Evolutionary conservation across 768 basidiomycete species (phyloP).

Genomic region (Glaciozyma martinii): DNA sequence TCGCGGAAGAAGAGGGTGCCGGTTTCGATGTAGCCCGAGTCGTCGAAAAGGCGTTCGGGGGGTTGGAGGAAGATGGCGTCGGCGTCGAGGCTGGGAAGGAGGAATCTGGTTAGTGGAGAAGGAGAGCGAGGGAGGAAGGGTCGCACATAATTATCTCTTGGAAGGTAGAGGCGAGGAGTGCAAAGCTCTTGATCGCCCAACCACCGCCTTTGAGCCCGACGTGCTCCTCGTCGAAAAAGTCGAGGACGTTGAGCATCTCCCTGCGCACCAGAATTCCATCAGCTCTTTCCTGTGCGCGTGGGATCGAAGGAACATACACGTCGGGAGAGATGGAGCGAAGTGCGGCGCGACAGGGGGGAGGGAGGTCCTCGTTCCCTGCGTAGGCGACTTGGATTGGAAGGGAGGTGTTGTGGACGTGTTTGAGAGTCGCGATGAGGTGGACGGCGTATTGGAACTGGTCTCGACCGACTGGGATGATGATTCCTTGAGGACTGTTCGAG

Average conservation of each 20-base stretch:
- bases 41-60: conserved; percentile 17
- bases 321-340: conserved; percentile 19
- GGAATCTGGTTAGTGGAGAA: too few species aligned
- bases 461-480: conserved; percentile 25
- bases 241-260: conserved; percentile 21
- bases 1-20: conserved; percentile 4
- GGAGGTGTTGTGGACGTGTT: conserved; percentile 27
- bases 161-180: conserved; percentile 25
- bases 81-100: not conserved
- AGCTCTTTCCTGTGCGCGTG: too few species aligned
- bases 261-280: not conserved
- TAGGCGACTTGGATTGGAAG: conserved; percentile 29
- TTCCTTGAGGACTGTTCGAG: conserved; percentile 1
- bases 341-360: conserved; percentile 18
- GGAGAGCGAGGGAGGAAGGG: not conserved
- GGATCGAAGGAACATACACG: conserved; percentile 5
- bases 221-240: conserved; percentile 25
- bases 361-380: conserved; percentile 27
- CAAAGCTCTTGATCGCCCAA: conserved; percentile 31
- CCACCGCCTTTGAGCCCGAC: conserved; percentile 28
- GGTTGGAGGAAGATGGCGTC: conserved; percentile 13
- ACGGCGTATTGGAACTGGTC: conserved; percentile 25
- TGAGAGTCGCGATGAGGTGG: conserved; percentile 28
- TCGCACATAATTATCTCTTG: not conserved
- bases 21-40: conserved; percentile 22